These are phyloP conservation scores for Mucuna pruriens DNA, from an alignment of 306 rosid species.

Conservation along the genomic window DNA sequence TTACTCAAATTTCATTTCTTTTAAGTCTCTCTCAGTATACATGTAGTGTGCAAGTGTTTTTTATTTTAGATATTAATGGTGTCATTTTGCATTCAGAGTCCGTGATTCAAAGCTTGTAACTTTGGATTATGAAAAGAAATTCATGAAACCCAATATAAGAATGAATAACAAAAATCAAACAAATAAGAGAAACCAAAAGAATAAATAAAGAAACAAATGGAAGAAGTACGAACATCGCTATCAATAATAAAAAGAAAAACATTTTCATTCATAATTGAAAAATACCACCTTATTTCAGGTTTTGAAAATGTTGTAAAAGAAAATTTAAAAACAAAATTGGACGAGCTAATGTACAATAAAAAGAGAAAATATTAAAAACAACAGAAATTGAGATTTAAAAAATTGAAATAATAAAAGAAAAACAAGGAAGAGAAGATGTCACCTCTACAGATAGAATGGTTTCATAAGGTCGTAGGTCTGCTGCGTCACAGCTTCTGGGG, in stretches of 20 bases:
- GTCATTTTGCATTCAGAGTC: too few species aligned
- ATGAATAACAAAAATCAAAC: background rate
- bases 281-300: background rate
- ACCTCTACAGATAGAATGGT: slow-evolving; percentile 57
- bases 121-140: background rate
- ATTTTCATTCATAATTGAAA: too few species aligned
- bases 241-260: too few species aligned
- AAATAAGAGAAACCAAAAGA: background rate
- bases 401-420: too few species aligned
- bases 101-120: background rate
- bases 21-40: too few species aligned
- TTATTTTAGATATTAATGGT: too few species aligned
- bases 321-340: background rate
- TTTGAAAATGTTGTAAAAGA: background rate
- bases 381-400: too few species aligned
- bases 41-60: too few species aligned
- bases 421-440: too few species aligned
- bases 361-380: background rate
- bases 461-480: slow-evolving; percentile 54
- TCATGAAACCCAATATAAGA: background rate
- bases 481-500: slow-evolving; percentile 54
- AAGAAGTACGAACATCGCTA: background rate
- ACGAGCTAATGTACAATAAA: background rate
- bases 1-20: too few species aligned
- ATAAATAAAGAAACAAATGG: background rate